Evolutionary conservation across 2,329 filamentous ascomycete species (phyloP).

Genomic region (Alternaria sp.): DNA sequence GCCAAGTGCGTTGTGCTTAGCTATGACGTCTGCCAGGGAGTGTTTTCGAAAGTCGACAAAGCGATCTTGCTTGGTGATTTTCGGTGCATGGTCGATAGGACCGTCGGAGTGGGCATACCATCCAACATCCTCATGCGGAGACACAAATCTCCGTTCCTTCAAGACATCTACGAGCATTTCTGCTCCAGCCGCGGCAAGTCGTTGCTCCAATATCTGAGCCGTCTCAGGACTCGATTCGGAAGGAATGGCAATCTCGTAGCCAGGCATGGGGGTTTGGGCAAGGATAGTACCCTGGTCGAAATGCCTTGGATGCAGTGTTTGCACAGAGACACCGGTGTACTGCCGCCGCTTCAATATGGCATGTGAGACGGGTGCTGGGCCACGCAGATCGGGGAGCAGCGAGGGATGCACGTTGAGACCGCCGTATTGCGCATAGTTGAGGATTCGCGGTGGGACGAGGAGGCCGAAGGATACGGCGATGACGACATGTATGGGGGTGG

Average conservation of each 20-base stretch:
- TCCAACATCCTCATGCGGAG: slow-evolving; percentile 58
- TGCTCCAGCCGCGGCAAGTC: slow-evolving; percentile 69
- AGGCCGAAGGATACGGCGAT: slow-evolving; percentile 94
- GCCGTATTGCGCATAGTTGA: slow-evolving; percentile 75
- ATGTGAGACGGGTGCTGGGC: slow-evolving; percentile 85
- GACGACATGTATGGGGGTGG: slow-evolving; percentile 68
- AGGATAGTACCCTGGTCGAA: slow-evolving; percentile 85
- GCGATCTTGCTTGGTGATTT: slow-evolving; percentile 70
- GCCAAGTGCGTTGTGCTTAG: slow-evolving; percentile 66
- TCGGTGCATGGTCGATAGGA: slow-evolving; percentile 66
- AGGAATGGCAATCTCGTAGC: slow-evolving; percentile 54
- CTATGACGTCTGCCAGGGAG: slow-evolving; percentile 61
- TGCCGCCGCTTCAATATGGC: slow-evolving; percentile 70
- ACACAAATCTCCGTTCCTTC: slow-evolving; percentile 66
- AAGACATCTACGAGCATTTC: slow-evolving; percentile 73
- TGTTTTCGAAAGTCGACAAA: slow-evolving; percentile 67
- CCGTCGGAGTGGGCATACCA: slow-evolving; percentile 31
- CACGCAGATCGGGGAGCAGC: slow-evolving; percentile 82
- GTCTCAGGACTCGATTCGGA: slow-evolving; percentile 49
- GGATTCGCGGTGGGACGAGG: slow-evolving; percentile 79
- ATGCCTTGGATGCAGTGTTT: slow-evolving; percentile 76
- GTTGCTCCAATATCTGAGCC: slow-evolving; percentile 56
- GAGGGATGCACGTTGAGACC: slow-evolving; percentile 95
- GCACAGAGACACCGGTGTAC: slow-evolving; percentile 78
- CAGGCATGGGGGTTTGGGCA: slow-evolving; percentile 65